These are phyloP conservation scores for Athelia psychrophila DNA, from an alignment of 1,284 basidiomycete species.

Conservation along the genomic window DNA sequence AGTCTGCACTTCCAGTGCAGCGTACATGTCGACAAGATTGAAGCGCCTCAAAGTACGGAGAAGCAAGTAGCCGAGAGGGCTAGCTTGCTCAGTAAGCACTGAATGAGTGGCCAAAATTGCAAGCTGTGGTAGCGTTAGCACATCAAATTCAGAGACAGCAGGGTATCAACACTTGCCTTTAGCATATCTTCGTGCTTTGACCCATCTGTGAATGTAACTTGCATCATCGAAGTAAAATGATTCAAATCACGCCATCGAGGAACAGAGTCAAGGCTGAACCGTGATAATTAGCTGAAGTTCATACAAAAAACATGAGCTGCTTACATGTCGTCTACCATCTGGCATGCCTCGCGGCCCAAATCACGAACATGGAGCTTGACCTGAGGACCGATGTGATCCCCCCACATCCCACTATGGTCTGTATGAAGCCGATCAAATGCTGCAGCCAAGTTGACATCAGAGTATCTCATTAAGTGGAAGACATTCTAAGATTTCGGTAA, in stretches of 20 bases:
- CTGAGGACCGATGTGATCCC: constrained; percentile 24
- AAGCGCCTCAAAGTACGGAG: constrained; percentile 26
- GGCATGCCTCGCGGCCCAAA: constrained; percentile 2
- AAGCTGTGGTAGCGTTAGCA: constrained; percentile 14
- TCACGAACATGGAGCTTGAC: constrained; percentile 16
- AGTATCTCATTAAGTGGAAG: constrained; percentile 25
- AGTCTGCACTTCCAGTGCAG: constrained; percentile 28
- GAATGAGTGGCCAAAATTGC: constrained; percentile 26
- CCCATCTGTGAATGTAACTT: constrained; percentile 31
- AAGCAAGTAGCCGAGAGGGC: constrained; percentile 15
- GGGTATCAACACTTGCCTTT: constrained; percentile 24
- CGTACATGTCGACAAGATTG: constrained; percentile 26
- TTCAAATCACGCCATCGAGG: constrained; percentile 33
- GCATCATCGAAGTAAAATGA: constrained; percentile 30
- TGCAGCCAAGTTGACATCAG: constrained; percentile 26
- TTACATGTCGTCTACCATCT: too few species aligned
- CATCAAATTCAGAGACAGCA: neutral
- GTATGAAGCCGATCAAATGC: constrained; percentile 37
- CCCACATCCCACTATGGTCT: constrained; percentile 28
- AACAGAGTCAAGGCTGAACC: constrained; percentile 20
- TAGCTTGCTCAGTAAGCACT: constrained; percentile 13
- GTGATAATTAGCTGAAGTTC: too few species aligned
- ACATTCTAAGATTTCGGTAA: constrained; percentile 25
- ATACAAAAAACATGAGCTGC: too few species aligned
- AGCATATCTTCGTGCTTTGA: constrained; percentile 34